Evolutionary conservation across 345 rosid species (phyloP), one percentile per base, ranked within the genome.

Genomic region (Linum trigynum): DNA sequence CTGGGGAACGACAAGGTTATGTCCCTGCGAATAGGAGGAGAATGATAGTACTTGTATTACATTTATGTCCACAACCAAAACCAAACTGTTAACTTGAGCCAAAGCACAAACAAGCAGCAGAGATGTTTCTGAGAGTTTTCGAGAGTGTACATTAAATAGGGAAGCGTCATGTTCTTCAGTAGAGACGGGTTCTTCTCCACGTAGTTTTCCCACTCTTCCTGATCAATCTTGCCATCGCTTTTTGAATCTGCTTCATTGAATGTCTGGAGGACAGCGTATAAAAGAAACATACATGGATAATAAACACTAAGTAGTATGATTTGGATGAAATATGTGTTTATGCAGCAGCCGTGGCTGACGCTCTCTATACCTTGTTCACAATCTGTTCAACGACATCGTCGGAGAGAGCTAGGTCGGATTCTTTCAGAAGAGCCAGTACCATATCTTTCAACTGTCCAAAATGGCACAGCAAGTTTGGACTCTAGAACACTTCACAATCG

Each of bases 121-220:
- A 48, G 1, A 48, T 48, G 11, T 15, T 48, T 48, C 53, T 48
- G 53, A 23, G 53, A 41, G 45, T 6, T 48, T 48, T 48, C 14
- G 2, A 48, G 61, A 16, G 38, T 5, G 16, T 11, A 74, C 77
- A 60, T 74, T 65, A 69, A n/a, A 55, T 71, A 57, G 0, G 78
- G 81, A 39, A 75, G 72, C 62, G 78, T 78, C 81, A 75, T 78
- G 67, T 78, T 78, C 72, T 78, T 78, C 7, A 74, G 38, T 45
- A 74, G 17, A 3, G 64, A 55, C 5, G 76, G 81, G 55, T 72
- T 71, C 69, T 32, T 63, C 2, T 55, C 51, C 40, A 75, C 78
- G 55, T 40, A 78, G 32, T 68, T 76, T 58, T 39, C 67, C 77
- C 74, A 69, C 56, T 74, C 77, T 66, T 74, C 77, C 38, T 56